Evolutionary conservation across 495 filamentous ascomycete genomes (phyloP).

Genomic region (Talaromyces liani): DNA sequence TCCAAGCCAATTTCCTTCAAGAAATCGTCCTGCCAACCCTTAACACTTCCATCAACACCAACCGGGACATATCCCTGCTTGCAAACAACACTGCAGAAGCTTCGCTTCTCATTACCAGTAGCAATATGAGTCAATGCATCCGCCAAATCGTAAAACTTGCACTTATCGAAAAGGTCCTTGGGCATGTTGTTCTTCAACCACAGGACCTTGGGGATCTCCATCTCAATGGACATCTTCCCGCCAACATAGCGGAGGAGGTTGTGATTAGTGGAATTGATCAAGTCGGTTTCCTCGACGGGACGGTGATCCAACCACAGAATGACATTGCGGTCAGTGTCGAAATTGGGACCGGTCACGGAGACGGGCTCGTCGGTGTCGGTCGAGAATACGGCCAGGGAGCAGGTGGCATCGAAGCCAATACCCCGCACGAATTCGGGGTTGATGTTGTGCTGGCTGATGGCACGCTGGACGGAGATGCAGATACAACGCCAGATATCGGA

Average conservation of each 20-base stretch:
- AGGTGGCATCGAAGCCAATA: conserved; percentile 95
- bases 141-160: conserved; percentile 92
- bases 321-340: conserved; percentile 80
- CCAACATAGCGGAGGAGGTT: conserved; percentile 93
- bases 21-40: conserved; percentile 97
- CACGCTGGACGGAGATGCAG: conserved; percentile 69
- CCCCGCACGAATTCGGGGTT: conserved; percentile 66
- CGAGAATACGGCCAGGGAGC: conserved; percentile 85
- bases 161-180: conserved; percentile 76
- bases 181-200: conserved; percentile 99
- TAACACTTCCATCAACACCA: conserved; percentile 92
- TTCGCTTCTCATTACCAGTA: conserved; percentile 86
- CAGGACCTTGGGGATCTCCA: conserved; percentile 96
- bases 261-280: conserved; percentile 88
- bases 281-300: conserved; percentile 76
- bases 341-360: conserved; percentile 79
- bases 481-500: conserved; percentile 93
- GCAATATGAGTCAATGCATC: conserved; percentile 95
- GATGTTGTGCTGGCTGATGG: conserved; percentile 70
- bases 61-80: conserved; percentile 95
- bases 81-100: conserved; percentile 89
- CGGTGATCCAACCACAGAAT: conserved; percentile 92
- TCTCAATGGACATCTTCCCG: conserved; percentile 95
- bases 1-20: conserved; percentile 71
- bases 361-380: conserved; percentile 84